Evolutionary conservation across 1,284 basidiomycete species (phyloP).

Genomic region (Ustanciosporium gigantosporum): DNA sequence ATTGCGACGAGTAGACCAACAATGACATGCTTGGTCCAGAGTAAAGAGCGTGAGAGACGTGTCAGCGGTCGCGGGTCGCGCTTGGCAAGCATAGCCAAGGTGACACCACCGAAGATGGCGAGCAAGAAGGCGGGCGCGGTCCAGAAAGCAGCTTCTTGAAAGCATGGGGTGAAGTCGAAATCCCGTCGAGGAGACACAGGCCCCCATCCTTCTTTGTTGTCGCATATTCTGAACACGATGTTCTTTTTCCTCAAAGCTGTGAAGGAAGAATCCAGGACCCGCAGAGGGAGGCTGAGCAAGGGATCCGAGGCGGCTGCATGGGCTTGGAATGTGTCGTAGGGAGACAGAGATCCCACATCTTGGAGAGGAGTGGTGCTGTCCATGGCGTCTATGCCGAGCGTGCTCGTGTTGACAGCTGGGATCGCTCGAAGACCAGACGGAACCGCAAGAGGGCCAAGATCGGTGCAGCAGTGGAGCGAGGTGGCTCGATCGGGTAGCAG

Average conservation of each 20-base stretch:
- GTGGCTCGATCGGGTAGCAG: too few relatives aligned
- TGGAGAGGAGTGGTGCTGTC: slow-evolving; percentile 13
- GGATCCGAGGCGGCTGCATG: slow-evolving; percentile 14
- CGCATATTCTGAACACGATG: slow-evolving; percentile 13
- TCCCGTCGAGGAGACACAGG: slow-evolving; percentile 69
- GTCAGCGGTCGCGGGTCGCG: slow-evolving; percentile 17
- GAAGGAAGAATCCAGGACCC: slow-evolving; percentile 22
- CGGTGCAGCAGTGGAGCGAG: too few relatives aligned
- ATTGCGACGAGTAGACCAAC: slow-evolving; percentile 69
- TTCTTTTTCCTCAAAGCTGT: not conserved
- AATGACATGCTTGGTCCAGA: slow-evolving; percentile 60
- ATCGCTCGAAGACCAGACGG: too few relatives aligned
- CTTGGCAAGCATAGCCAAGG: slow-evolving; percentile 19
- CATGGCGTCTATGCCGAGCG: too few relatives aligned
- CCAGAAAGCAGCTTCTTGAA: slow-evolving; percentile 68
- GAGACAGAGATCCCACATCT: slow-evolving; percentile 16
- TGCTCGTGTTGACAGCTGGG: too few relatives aligned
- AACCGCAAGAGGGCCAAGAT: too few relatives aligned
- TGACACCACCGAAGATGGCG: slow-evolving; percentile 27
- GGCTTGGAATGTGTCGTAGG: slow-evolving; percentile 13
- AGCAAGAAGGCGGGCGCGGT: slow-evolving; percentile 44
- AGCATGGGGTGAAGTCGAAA: slow-evolving; percentile 82
- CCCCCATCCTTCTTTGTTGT: slow-evolving; percentile 66
- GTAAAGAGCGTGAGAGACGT: slow-evolving; percentile 27
- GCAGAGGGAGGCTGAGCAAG: slow-evolving; percentile 14